Conservation (phyloP, 352 stramenopile genomes). For the Albugo candida region DNA sequence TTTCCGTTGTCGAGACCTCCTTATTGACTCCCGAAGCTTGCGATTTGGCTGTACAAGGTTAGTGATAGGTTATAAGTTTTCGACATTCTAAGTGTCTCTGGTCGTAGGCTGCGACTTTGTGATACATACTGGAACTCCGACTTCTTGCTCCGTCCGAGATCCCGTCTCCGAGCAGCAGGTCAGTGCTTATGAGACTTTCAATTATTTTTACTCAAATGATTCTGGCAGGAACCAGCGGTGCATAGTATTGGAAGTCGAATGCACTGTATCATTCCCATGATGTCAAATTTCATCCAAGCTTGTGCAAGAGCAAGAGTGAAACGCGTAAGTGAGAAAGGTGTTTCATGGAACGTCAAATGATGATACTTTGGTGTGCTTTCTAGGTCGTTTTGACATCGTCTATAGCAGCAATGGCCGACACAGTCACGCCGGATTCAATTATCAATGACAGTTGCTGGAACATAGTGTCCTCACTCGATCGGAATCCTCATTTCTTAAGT, state of each 20-base stretch:
- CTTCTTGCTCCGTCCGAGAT: constrained; percentile 72
- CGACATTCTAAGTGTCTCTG: neutral
- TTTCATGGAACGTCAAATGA: too few relatives aligned
- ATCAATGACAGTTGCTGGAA: constrained; percentile 78
- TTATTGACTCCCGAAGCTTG: constrained; percentile 73
- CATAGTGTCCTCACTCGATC: constrained; percentile 58
- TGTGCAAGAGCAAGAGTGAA: constrained; percentile 64
- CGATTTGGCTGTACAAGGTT: constrained; percentile 63
- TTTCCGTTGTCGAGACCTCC: constrained; percentile 74
- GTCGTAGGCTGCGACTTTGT: constrained; percentile 61
- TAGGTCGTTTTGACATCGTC: constrained; percentile 69
- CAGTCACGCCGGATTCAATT: constrained; percentile 47
- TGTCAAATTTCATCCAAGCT: constrained; percentile 82
- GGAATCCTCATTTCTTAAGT: constrained; percentile 75
- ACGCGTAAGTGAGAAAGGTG: constrained; percentile 16
- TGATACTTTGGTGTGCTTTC: too few relatives aligned
- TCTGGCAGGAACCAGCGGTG: constrained; percentile 39
- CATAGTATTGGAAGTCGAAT: constrained; percentile 79
- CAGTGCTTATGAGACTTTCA: too few relatives aligned
- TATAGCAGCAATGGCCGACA: constrained; percentile 69
- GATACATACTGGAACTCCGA: constrained; percentile 74
- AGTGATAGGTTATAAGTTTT: neutral
- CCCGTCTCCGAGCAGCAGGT: constrained; percentile 58
- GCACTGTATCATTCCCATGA: constrained; percentile 84
- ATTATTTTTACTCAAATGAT: too few relatives aligned